phyloP scores from a whole-genome alignment of 73 alveolate genomes.

The Breviolum minutum region DNA sequence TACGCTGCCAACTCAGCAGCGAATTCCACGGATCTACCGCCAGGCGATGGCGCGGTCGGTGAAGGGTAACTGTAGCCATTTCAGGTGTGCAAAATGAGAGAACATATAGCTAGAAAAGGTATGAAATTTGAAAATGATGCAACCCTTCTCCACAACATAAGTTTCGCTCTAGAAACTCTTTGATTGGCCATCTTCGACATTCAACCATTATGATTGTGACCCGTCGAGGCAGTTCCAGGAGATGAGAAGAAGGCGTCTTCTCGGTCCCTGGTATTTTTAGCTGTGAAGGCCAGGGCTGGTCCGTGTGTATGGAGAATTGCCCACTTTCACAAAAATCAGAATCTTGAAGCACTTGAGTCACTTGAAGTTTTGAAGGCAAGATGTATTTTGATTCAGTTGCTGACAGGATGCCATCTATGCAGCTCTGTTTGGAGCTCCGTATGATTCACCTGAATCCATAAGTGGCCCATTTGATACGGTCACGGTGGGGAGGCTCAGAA shows the following conservation, averaged over 20 bases:
- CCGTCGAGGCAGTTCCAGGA: not conserved
- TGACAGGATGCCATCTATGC: conserved; percentile 75
- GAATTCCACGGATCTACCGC: not conserved
- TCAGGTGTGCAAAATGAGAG: not conserved
- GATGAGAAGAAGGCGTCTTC: not conserved
- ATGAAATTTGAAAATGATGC: not conserved
- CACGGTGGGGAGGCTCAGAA: conserved; percentile 3
- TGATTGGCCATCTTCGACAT: too few species aligned
- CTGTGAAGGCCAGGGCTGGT: conserved; percentile 27
- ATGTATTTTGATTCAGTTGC: not conserved
- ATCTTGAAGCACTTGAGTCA: not conserved
- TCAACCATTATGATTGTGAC: too few species aligned
- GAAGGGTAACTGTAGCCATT: not conserved
- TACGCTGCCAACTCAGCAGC: not conserved
- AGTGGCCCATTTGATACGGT: conserved; percentile 20
- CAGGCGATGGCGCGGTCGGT: not conserved
- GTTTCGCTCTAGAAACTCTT: too few species aligned
- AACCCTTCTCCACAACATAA: not conserved
- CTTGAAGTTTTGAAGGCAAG: not conserved
- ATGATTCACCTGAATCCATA: conserved; percentile 1
- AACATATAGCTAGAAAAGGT: not conserved
- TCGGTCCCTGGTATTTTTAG: conserved; percentile 34
- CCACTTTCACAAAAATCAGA: too few species aligned
- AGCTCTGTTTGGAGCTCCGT: conserved; percentile 77
- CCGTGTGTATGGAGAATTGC: not conserved